A percentile compares a stretch with the other conserved stretches of the same genome.
phyloP scores from a whole-genome alignment of 441 rosid species.

The Mallotus japonicus region DNA sequence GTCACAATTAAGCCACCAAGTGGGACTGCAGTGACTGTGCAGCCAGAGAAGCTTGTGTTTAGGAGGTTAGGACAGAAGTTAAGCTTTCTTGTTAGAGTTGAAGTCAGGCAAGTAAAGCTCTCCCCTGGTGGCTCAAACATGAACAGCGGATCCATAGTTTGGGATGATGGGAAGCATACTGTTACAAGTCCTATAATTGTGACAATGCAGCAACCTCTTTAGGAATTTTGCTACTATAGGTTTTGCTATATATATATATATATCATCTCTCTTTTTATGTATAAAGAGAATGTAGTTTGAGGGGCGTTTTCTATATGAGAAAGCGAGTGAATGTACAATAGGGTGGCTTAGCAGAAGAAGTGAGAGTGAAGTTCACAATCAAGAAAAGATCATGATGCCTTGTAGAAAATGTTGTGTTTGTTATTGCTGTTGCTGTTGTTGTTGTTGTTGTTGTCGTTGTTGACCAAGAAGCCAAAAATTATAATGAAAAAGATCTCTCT shows the following conservation, averaged over 20 bases:
- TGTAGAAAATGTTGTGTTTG: slow-evolving; percentile 23
- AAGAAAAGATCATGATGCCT: slow-evolving; percentile 3
- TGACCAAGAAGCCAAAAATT: slow-evolving; percentile 10
- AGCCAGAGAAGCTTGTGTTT: slow-evolving; percentile 59
- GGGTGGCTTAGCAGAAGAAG: neutral
- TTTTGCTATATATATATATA: neutral
- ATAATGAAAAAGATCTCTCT: slow-evolving; percentile 14
- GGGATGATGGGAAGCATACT: slow-evolving; percentile 71
- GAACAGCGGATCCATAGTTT: slow-evolving; percentile 57
- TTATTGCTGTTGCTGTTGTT: neutral
- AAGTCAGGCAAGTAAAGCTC: slow-evolving; percentile 43
- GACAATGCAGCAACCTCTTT: slow-evolving; percentile 85
- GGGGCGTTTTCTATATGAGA: slow-evolving; percentile 37
- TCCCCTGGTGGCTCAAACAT: slow-evolving; percentile 54
- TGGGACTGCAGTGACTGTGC: slow-evolving; percentile 49
- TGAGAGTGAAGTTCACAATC: slow-evolving; percentile 11
- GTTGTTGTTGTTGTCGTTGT: too few species aligned
- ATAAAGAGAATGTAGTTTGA: slow-evolving; percentile 17
- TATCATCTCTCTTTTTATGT: slow-evolving; percentile 1
- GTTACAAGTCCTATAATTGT: slow-evolving; percentile 70
- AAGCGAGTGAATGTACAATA: slow-evolving; percentile 23
- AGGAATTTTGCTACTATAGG: slow-evolving; percentile 19
- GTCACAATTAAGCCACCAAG: slow-evolving; percentile 47
- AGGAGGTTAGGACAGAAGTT: slow-evolving; percentile 44
- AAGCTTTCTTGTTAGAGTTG: slow-evolving; percentile 56